These are phyloP conservation scores for Teratosphaeria viscida DNA, from an alignment of 2,329 filamentous ascomycete genomes.

Conservation along the genomic window DNA sequence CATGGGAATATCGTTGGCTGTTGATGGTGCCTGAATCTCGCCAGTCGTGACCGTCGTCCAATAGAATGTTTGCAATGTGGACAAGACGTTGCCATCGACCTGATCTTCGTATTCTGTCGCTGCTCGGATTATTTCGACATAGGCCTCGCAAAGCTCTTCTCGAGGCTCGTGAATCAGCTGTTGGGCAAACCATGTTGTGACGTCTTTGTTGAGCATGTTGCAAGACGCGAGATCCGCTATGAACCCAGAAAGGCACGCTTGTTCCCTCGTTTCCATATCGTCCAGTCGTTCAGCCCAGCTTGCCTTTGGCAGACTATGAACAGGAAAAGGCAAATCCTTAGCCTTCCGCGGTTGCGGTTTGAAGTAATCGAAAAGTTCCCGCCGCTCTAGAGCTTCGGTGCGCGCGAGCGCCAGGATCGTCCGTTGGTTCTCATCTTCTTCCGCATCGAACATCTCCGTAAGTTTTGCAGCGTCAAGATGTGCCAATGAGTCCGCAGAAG, in stretches of 20 bases:
- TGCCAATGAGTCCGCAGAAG: neutral
- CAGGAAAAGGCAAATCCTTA: constrained; percentile 18
- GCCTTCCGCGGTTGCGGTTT: constrained; percentile 12
- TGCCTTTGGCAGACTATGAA: constrained; percentile 17
- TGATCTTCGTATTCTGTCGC: neutral
- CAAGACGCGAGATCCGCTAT: constrained; percentile 28
- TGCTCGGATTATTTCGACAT: constrained; percentile 18
- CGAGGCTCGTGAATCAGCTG: constrained; percentile 23
- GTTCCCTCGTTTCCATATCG: constrained; percentile 24
- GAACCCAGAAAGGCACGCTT: constrained; percentile 34
- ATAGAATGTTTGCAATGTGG: neutral
- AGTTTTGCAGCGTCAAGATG: constrained; percentile 7
- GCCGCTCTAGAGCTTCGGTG: constrained; percentile 47
- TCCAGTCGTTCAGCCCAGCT: constrained; percentile 25
- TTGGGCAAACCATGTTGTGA: constrained; percentile 34
- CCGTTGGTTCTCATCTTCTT: constrained; percentile 37
- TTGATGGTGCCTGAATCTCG: neutral
- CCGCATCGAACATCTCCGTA: constrained; percentile 32
- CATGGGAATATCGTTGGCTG: neutral
- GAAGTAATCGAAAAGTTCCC: constrained; percentile 51
- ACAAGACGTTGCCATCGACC: neutral
- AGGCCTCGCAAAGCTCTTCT: constrained; percentile 28
- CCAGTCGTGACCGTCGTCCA: neutral
- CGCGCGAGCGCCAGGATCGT: constrained; percentile 48
- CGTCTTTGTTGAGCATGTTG: constrained; percentile 27